phyloP scores from a whole-genome alignment of 495 filamentous ascomycete species.

The Thermochaetoides thermophila region DNA sequence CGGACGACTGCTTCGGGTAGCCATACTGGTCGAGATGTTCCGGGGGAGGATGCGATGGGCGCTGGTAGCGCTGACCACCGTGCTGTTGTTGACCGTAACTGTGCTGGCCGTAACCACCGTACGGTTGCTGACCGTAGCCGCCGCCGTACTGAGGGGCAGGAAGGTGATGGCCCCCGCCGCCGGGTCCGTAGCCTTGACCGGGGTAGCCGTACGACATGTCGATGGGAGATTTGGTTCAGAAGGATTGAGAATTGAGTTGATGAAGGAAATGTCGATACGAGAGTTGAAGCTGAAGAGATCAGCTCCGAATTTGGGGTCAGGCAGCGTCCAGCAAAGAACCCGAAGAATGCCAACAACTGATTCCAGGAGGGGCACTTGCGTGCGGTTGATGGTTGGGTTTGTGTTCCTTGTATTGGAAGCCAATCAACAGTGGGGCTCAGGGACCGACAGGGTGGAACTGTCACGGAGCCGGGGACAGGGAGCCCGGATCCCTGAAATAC shows the following conservation, averaged over 20 bases:
- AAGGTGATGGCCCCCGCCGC: conserved; percentile 6
- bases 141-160: conserved; percentile 14
- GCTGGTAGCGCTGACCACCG: background rate
- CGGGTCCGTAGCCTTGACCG: conserved; percentile 19
- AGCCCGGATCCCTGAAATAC: no score
- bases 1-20: conserved; percentile 17
- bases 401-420: no score
- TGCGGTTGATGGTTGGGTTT: no score
- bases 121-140: background rate
- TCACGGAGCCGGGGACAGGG: no score
- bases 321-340: no score
- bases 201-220: conserved; percentile 20
- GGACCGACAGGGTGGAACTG: no score
- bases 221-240: background rate
- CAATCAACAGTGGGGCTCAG: no score
- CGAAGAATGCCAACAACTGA: no score
- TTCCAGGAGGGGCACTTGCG: no score
- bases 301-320: no score
- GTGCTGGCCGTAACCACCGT: conserved; percentile 2
- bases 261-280: background rate
- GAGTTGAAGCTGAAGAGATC: no score
- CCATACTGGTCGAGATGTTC: conserved; percentile 19
- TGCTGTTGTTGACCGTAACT: background rate
- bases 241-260: background rate
- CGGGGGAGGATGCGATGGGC: background rate